Base-by-base conservation (phyloP, 164 flowering plant genomes). In the Piper betle region DNA sequence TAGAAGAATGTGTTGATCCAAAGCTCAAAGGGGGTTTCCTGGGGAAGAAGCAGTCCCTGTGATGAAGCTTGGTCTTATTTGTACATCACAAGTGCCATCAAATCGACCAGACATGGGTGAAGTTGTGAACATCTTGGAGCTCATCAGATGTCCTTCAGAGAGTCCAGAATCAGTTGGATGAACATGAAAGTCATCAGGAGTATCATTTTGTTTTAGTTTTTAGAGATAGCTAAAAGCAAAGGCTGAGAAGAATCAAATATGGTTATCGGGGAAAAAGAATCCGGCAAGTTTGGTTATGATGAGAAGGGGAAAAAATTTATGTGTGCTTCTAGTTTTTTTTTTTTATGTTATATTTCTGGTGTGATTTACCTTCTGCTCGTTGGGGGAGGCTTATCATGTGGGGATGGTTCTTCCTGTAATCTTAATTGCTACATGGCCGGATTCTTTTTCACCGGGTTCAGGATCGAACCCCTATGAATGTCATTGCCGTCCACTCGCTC, bases 11-110 rank as follows among this genome's bases (percentile, higher is more conserved):
- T 53, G 79, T 92, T 17, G 97, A 92, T 53, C 66, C 43, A 43
- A 74, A 79, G 72, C 80, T 92, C 5, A 64, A 54, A 0, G 91
- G 96, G 80, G 78, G 39, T 93, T 82, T 66, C 91, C 87, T 1
- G 69, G 71, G 1, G 98, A 93, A 66, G 98, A 89, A 69, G 93
- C 87, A 4, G 78, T 87, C 58, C 91, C 97, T 1, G 83, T 87
- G 39, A 79, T 89, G 69, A 89, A 93, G 70, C 62, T 93, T 38
- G 97, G 96, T 4, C 76, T 93, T 69, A 84, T 93, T 20, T 93
- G 98, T 77, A 84, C 97, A 0, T 89, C 98, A 2, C 98, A 93
- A 66, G 96, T 93, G 60, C 98, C 97, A 20, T 93, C 98, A 13
- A 87, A 80, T 62, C 75, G 98, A 57, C 98, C 97, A 2, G 94